Conservation (phyloP, 2,329 filamentous ascomycete genomes). For the Zasmidium cellare region DNA sequence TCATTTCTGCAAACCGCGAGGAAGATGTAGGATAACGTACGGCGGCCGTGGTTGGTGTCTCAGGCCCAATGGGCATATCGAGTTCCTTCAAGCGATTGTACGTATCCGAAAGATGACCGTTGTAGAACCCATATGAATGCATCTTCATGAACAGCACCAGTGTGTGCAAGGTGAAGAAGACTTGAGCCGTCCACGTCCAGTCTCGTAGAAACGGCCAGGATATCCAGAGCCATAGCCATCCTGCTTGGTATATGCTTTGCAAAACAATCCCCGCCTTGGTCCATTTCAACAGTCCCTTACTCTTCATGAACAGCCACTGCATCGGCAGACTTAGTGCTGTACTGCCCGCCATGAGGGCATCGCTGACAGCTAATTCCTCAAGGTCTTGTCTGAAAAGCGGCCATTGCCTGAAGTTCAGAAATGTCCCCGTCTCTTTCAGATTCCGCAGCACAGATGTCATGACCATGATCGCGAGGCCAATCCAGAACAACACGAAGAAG, state of each 20-base stretch:
- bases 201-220: constrained; percentile 77
- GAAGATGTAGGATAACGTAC: constrained; percentile 67
- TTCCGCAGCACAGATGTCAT: constrained; percentile 92
- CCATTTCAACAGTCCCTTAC: constrained; percentile 49
- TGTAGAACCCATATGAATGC: constrained; percentile 98
- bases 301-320: constrained; percentile 28
- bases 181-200: constrained; percentile 97
- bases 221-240: constrained; percentile 77
- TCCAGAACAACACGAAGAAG: constrained; percentile 99
- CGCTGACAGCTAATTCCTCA: constrained; percentile 79
- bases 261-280: constrained; percentile 72
- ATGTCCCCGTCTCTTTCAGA: constrained; percentile 88
- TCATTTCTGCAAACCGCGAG: constrained; percentile 55
- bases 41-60: constrained; percentile 52
- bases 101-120: constrained; percentile 88
- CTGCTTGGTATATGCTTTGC: constrained; percentile 77
- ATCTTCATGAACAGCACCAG: constrained; percentile 97
- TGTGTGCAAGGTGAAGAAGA: constrained; percentile 88
- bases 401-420: constrained; percentile 85
- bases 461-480: constrained; percentile 93
- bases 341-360: constrained; percentile 67
- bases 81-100: constrained; percentile 76
- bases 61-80: constrained; percentile 61
- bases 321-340: constrained; percentile 16
- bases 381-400: constrained; percentile 83